phyloP scores from a whole-genome alignment of 2,329 filamentous ascomycete species.

The Alternaria sp. region DNA sequence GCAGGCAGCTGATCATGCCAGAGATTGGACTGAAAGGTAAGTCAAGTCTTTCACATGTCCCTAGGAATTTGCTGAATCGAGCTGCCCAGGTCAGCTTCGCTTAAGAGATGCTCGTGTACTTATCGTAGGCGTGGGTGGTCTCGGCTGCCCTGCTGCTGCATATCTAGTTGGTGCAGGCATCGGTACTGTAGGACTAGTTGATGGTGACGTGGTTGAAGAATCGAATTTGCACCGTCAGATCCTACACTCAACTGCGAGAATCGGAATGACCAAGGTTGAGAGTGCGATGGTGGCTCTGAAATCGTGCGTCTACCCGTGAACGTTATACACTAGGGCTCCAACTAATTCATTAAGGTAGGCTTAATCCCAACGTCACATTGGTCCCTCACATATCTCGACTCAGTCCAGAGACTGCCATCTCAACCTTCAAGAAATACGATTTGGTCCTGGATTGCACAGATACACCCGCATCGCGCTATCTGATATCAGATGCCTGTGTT shows the following conservation, averaged over 20 bases:
- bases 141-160: constrained; percentile 91
- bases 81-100: constrained; percentile 72
- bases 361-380: constrained; percentile 78
- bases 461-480: constrained; percentile 87
- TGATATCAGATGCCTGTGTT: constrained; percentile 90
- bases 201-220: constrained; percentile 85
- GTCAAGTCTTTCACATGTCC: constrained; percentile 12
- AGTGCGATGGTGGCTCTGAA: constrained; percentile 64
- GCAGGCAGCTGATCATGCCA: constrained; percentile 88
- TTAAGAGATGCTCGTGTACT: constrained; percentile 77
- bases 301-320: constrained; percentile 49
- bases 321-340: neutral
- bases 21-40: constrained; percentile 78
- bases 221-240: constrained; percentile 96
- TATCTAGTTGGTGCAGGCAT: constrained; percentile 92
- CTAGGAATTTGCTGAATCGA: neutral
- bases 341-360: constrained; percentile 53
- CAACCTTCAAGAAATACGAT: constrained; percentile 76
- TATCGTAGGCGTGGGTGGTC: constrained; percentile 84
- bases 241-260: constrained; percentile 74
- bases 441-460: constrained; percentile 95
- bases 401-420: constrained; percentile 71
- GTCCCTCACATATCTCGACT: constrained; percentile 71
- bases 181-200: constrained; percentile 82
- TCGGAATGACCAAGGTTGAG: constrained; percentile 82